A percentile compares a stretch with the other conserved stretches of the same genome.
Conservation (phyloP, 2,329 filamentous ascomycete species). For the Xylariaceae sp. region DNA sequence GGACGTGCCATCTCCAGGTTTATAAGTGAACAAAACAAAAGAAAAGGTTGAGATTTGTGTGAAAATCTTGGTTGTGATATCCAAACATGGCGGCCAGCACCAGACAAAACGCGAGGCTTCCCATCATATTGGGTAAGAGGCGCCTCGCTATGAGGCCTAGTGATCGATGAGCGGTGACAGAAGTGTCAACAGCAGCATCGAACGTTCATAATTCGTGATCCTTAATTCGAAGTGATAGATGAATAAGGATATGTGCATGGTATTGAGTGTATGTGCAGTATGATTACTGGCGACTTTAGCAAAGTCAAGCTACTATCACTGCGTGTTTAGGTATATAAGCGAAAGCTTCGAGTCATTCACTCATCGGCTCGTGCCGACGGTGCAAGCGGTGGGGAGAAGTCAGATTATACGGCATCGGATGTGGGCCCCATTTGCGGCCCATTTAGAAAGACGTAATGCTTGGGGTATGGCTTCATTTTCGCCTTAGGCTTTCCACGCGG, state of each 20-base stretch:
- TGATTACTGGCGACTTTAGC: neutral
- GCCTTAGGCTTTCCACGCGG: constrained; percentile 34
- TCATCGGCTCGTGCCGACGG: constrained; percentile 1
- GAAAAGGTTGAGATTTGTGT: too few relatives aligned
- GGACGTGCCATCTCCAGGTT: too few relatives aligned
- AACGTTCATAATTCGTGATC: constrained; percentile 20
- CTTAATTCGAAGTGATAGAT: constrained; percentile 12
- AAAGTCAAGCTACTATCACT: neutral
- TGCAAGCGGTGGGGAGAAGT: constrained; percentile 36
- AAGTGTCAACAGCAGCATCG: constrained; percentile 24
- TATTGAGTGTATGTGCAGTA: constrained; percentile 3
- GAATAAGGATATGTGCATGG: constrained; percentile 22
- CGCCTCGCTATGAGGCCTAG: neutral
- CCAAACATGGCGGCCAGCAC: too few relatives aligned
- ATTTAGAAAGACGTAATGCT: constrained; percentile 33
- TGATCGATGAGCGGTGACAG: constrained; percentile 4
- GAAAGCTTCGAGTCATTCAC: neutral
- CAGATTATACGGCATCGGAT: constrained; percentile 31
- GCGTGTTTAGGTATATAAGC: neutral
- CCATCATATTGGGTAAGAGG: neutral
- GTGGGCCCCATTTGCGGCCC: constrained; percentile 29
- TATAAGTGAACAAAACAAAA: too few relatives aligned
- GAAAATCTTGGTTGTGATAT: too few relatives aligned
- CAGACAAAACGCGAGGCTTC: neutral
- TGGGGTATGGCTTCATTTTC: constrained; percentile 39